A percentile compares a stretch with the other conserved stretches of the same genome.
These are phyloP conservation scores for Malassezia globosa DNA, from an alignment of 1,284 basidiomycete genomes.

Conservation along the genomic window DNA sequence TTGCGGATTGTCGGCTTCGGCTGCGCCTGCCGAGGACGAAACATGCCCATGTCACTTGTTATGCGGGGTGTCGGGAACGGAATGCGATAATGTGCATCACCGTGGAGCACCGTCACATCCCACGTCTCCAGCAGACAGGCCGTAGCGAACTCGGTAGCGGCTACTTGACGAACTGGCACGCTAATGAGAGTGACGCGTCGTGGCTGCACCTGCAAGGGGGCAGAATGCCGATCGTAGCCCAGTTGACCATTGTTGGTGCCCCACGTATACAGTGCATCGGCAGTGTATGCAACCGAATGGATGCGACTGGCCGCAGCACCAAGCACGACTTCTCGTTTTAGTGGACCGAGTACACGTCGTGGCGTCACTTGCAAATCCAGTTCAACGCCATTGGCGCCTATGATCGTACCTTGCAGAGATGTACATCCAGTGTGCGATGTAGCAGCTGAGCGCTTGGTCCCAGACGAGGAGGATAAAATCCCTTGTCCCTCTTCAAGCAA, in stretches of 20 bases:
- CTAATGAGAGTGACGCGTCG: slow-evolving; percentile 61
- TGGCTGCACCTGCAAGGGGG: slow-evolving; percentile 67
- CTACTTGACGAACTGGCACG: slow-evolving; percentile 40
- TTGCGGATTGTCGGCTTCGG: slow-evolving; percentile 58
- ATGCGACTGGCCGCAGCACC: slow-evolving; percentile 80
- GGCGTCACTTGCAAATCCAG: slow-evolving; percentile 61
- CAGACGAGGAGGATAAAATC: slow-evolving; percentile 21
- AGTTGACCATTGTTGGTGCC: slow-evolving; percentile 89
- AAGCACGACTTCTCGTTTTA: slow-evolving; percentile 67
- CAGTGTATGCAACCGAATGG: slow-evolving; percentile 81
- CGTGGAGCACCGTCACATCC: slow-evolving; percentile 74
- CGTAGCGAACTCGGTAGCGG: slow-evolving; percentile 61
- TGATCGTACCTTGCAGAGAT: slow-evolving; percentile 6
- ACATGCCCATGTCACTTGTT: slow-evolving; percentile 55
- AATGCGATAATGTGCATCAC: slow-evolving; percentile 64
- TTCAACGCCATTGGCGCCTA: slow-evolving; percentile 18
- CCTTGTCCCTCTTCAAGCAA: slow-evolving; percentile 56
- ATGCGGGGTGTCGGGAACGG: slow-evolving; percentile 41
- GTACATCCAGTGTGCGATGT: slow-evolving; percentile 35
- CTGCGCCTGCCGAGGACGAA: slow-evolving; percentile 35
- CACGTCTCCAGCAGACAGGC: slow-evolving; percentile 62
- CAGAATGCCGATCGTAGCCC: slow-evolving; percentile 55
- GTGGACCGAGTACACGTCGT: slow-evolving; percentile 61
- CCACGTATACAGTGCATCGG: slow-evolving; percentile 78
- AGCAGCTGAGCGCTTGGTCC: slow-evolving; percentile 45